Evolutionary conservation across 2,329 filamentous ascomycete genomes (phyloP).

Genomic region (Penicillium italicum): DNA sequence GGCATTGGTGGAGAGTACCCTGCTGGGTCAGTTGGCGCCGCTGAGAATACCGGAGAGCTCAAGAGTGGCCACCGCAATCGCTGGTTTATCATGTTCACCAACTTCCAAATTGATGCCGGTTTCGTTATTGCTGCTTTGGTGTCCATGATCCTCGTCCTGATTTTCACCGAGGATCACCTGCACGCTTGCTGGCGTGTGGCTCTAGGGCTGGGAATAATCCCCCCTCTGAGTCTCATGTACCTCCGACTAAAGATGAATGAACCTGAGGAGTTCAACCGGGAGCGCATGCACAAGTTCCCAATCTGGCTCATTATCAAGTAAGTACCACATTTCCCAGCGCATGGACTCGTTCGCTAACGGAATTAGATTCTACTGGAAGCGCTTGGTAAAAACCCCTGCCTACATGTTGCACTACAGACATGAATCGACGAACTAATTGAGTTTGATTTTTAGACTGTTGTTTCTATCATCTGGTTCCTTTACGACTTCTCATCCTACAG

Average conservation of each 20-base stretch:
- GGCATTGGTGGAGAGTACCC: constrained; percentile 66
- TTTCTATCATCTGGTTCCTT: constrained; percentile 78
- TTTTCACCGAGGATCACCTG: constrained; percentile 60
- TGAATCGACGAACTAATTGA: constrained; percentile 5
- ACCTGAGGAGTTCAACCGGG: constrained; percentile 69
- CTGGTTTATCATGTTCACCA: constrained; percentile 90
- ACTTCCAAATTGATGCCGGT: constrained; percentile 79
- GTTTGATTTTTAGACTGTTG: constrained; percentile 44
- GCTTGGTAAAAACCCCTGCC: constrained; percentile 48
- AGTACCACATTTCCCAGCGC: constrained; percentile 16
- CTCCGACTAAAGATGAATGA: constrained; percentile 71
- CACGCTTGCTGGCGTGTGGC: constrained; percentile 77
- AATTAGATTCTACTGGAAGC: constrained; percentile 69
- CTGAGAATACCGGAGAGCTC: constrained; percentile 79
- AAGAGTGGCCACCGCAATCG: constrained; percentile 76
- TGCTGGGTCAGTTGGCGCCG: constrained; percentile 71
- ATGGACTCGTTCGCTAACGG: constrained; percentile 27
- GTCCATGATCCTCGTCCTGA: constrained; percentile 62
- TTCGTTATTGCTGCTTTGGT: constrained; percentile 79
- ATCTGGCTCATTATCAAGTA: constrained; percentile 50
- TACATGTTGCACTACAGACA: not conserved
- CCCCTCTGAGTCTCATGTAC: constrained; percentile 67
- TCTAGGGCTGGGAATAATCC: constrained; percentile 74
- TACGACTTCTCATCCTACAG: constrained; percentile 84
- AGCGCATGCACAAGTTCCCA: constrained; percentile 64